Conservation (phyloP, 257 asterid genomes). For the Solanum tarapatanum region DNA sequence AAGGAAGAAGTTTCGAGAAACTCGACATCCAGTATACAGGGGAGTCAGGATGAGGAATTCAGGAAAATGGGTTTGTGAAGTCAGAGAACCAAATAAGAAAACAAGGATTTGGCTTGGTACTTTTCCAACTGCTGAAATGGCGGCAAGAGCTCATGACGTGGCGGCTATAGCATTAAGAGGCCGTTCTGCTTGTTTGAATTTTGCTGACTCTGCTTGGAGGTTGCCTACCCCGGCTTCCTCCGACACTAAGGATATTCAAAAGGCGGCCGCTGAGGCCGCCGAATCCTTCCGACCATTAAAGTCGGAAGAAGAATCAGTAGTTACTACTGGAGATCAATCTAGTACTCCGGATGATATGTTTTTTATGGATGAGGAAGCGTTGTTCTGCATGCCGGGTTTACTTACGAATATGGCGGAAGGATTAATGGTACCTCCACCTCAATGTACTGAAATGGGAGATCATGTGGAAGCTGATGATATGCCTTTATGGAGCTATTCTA, state of each 20-base stretch:
- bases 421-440: constrained; percentile 50
- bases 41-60: constrained; percentile 47
- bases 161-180: constrained; percentile 52
- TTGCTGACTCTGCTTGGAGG: constrained; percentile 54
- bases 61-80: constrained; percentile 60
- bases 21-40: constrained; percentile 41
- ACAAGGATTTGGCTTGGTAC: constrained; percentile 73
- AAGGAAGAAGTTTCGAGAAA: not conserved
- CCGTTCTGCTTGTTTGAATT: constrained; percentile 43
- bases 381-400: constrained; percentile 37
- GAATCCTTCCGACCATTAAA: constrained; percentile 25
- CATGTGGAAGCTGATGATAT: constrained; percentile 24
- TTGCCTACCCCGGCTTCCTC: constrained; percentile 39
- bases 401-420: constrained; percentile 43
- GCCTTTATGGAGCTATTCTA: constrained; percentile 41
- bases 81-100: constrained; percentile 57
- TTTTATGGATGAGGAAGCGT: constrained; percentile 33
- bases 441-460: not conserved
- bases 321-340: not conserved
- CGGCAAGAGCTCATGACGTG: constrained; percentile 70
- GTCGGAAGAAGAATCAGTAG: not conserved
- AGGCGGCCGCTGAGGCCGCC: constrained; percentile 49
- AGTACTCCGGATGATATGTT: not conserved
- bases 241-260: constrained; percentile 43
- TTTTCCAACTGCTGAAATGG: constrained; percentile 53